Evolutionary conservation across 2,329 filamentous ascomycete species (phyloP), one percentile per base, ranked within the genome.

Genomic region (Sclerotinia spermophila): DNA sequence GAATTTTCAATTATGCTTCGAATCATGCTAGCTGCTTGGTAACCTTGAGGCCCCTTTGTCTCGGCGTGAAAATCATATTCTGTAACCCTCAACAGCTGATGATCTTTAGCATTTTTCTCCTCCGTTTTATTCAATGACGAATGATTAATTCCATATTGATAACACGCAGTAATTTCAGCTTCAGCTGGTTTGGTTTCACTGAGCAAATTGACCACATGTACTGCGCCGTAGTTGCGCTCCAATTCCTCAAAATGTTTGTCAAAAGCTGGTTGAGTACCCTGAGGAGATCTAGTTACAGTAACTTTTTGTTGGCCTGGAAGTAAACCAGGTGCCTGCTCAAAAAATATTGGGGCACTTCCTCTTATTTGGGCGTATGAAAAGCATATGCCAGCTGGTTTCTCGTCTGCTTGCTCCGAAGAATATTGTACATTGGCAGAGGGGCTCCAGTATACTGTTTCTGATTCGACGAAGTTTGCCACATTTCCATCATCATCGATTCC

Each of bases 381-480:
- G 69, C 93, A 89, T 10, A 93, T 83, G 5, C 88, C 87, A 0
- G 84, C 85, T 11, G 76, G 74, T 45, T 73, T 76, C 65, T 78
- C 76, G 38, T 61, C 67, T 35, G 71, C 60, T 27, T 73, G 71
- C 42, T 78, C 76, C 19, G 51, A 45, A 30, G 55, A 61, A 40
- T 71, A 69, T 66, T 75, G 73, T 53, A 0, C 74, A 51, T 61
- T 71, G 10, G 71, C 71, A 6, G 89, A 87, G 0, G 92, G 92
- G 75, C 90, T 91, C 91, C 92, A 97, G 78, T 96, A 94, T 55
- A 95, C 89, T 0, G 94, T 97, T 81, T 99, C 96, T 0, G 94
- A 96, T 81, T 99, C 96, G n/a, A 98, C 96, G 81, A 97, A 99
- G 80, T 99, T 99, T 72, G 96, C 94, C 40, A 98, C 96, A 77